Evolutionary conservation across 805 yeast species (phyloP).

Genomic region (Yarrowia sp.): DNA sequence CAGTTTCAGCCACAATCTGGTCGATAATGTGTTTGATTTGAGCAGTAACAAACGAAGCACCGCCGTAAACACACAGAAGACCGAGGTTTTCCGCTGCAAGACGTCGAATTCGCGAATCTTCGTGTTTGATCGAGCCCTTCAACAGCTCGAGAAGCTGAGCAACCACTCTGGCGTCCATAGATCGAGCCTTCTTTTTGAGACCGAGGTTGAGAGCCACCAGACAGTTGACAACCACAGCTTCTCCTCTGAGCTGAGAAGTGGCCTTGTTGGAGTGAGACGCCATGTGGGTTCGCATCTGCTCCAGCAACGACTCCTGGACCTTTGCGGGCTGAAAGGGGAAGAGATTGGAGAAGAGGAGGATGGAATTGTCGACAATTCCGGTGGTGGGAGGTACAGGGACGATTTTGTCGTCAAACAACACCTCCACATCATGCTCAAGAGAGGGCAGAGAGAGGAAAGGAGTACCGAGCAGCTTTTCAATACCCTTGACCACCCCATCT

Average conservation of each 20-base stretch:
- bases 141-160: constrained; percentile 60
- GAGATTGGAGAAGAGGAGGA: constrained; percentile 73
- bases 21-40: constrained; percentile 65
- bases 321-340: constrained; percentile 76
- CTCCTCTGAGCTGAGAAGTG: constrained; percentile 41
- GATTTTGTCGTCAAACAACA: constrained; percentile 40
- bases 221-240: constrained; percentile 66
- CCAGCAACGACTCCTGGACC: constrained; percentile 87
- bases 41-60: constrained; percentile 49
- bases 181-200: constrained; percentile 45
- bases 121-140: constrained; percentile 53
- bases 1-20: constrained; percentile 66
- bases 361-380: constrained; percentile 73
- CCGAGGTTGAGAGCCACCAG: constrained; percentile 68
- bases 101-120: constrained; percentile 54
- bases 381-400: constrained; percentile 51
- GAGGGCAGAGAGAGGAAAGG: constrained; percentile 45
- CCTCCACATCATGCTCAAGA: constrained; percentile 34
- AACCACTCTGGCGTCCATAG: constrained; percentile 51
- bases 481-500: constrained; percentile 50
- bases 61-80: constrained; percentile 51
- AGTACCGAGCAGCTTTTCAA: constrained; percentile 52
- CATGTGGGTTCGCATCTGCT: constrained; percentile 68
- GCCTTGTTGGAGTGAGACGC: constrained; percentile 40
- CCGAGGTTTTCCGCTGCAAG: constrained; percentile 68